A percentile compares a stretch with the other conserved stretches of the same genome.
Evolutionary conservation across 345 rosid genomes (phyloP).

Genomic region (Mercurialis annua): DNA sequence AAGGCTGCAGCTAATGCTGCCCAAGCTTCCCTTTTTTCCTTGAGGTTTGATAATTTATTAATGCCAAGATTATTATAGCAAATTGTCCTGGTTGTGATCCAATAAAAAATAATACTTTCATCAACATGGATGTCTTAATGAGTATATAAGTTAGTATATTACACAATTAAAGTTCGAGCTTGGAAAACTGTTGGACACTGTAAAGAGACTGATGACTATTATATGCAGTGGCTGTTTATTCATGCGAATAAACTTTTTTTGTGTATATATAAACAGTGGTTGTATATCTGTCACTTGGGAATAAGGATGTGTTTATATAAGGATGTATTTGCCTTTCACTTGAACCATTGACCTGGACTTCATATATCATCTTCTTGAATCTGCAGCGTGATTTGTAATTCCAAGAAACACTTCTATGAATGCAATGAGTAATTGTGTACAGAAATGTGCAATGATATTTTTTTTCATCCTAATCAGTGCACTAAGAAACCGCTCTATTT

Average conservation of each 20-base stretch:
- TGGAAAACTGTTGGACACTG: not conserved
- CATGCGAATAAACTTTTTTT: too few relatives aligned
- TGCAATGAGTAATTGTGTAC: too few relatives aligned
- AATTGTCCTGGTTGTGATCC: not conserved
- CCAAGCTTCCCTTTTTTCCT: conserved; percentile 86
- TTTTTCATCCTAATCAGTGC: too few relatives aligned
- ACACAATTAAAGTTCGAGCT: not conserved
- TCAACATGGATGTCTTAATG: not conserved
- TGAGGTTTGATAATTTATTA: conserved; percentile 44
- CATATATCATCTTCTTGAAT: not conserved
- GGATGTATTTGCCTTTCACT: not conserved
- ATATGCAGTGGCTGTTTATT: not conserved
- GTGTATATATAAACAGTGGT: too few relatives aligned
- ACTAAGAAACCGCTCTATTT: too few relatives aligned
- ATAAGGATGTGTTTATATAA: not conserved
- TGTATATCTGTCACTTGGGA: too few relatives aligned
- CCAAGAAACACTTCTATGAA: not conserved
- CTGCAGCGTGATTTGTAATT: not conserved
- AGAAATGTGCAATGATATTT: not conserved
- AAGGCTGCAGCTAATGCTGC: conserved; percentile 97
- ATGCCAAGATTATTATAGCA: not conserved
- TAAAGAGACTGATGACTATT: not conserved
- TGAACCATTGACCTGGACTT: not conserved
- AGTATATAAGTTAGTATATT: not conserved
- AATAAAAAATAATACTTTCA: not conserved